Evolutionary conservation across 371 early-diverging fungal genomes (phyloP), one percentile per base, ranked within the genome.

Genomic region (Mucor ambiguus): DNA sequence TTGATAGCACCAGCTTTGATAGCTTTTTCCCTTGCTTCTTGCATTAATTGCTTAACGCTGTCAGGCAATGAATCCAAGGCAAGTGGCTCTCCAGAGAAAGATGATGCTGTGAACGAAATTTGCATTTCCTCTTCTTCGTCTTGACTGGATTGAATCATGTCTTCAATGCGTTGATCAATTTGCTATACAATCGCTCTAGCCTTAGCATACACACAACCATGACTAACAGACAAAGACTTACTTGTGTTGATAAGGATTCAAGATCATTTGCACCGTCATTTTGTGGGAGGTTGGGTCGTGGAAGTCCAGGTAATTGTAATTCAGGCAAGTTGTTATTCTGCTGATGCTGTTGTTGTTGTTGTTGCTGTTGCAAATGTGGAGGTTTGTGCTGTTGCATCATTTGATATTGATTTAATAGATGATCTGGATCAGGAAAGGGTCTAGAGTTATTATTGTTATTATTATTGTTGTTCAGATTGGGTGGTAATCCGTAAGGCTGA

Each of bases 111-210:
- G 44, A 78, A 78, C 29, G 73, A 30, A 28, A 68, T 62, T 18
- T 66, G 44, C 3, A n/a, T 22, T 4, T 63, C 46, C 56, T 63
- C 59, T 54, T 29, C 26, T 9, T 44, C 37, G 43, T 24, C 58
- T 38, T 60, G 63, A 63, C 62, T 64, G 35, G 58, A n/a, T 56
- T 66, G 26, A 28, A 78, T 70, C 22, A 68, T 59, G 24, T 70
- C 64, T 29, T 66, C 76, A 60, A 83, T 73, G n/a, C 68, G 76
- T 35, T 73, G 70, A 71, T 83, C 83, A 64, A 83, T 80, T 74
- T 83, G 64, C 82, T 79, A 65, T 26, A 52, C 4, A 20, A 10
- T 4, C 46, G 20, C 8, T 20, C n/a, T 11, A 20, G 20, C 22
- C n/a, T 46, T 46, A 46, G 10, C 11, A 46, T 41, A 41, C 41